Evolutionary conservation across 176 grass and related monocot genomes (phyloP).

Genomic region (Alopecurus myosuroides): DNA sequence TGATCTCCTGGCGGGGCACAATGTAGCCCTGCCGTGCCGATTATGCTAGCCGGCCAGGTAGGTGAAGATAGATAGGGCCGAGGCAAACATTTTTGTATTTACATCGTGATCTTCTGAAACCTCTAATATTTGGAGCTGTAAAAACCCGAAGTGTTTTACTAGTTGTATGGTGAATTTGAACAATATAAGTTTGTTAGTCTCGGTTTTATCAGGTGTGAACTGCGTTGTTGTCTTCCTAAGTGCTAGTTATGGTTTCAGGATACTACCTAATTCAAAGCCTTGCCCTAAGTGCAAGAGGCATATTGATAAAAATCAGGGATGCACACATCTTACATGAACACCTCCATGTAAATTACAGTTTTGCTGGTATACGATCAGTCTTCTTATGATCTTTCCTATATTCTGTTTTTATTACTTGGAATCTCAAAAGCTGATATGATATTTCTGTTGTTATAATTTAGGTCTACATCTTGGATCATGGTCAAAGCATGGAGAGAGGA

Average conservation of each 20-base stretch:
- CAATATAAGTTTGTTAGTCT: neutral
- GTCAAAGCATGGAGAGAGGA: slow-evolving; percentile 97
- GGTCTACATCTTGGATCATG: slow-evolving; percentile 95
- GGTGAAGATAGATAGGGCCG: too few species aligned
- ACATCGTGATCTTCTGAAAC: neutral
- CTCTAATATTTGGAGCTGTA: neutral
- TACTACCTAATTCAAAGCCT: slow-evolving; percentile 97
- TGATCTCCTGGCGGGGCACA: neutral
- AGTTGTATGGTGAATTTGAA: neutral
- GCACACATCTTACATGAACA: slow-evolving; percentile 77
- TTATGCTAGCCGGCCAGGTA: too few species aligned
- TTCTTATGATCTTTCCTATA: neutral
- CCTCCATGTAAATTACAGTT: slow-evolving; percentile 99
- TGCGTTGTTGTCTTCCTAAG: neutral
- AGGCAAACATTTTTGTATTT: too few species aligned
- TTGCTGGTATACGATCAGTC: slow-evolving; percentile 68
- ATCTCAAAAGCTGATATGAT: slow-evolving; percentile 1
- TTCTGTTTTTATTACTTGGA: slow-evolving; percentile 22
- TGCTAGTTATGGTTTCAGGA: slow-evolving; percentile 55
- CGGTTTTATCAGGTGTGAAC: neutral
- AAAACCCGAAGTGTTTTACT: neutral
- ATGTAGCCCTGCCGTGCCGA: too few species aligned
- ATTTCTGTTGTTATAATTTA: slow-evolving; percentile 25
- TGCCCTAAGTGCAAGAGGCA: slow-evolving; percentile 98
- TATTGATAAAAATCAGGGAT: slow-evolving; percentile 99